These are phyloP conservation scores for Malus hybrid DNA, from an alignment of 331 rosid genomes.

Conservation along the genomic window DNA sequence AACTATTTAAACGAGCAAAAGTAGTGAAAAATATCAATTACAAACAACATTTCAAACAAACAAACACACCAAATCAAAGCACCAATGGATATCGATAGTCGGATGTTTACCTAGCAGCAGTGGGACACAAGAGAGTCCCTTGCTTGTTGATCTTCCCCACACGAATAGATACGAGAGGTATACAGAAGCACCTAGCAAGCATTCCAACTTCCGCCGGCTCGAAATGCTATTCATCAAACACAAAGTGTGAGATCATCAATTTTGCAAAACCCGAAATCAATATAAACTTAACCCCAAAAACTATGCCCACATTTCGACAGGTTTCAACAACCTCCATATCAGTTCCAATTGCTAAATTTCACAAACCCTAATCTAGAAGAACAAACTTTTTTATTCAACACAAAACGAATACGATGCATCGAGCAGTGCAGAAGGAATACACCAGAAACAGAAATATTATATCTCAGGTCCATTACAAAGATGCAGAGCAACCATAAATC, in stretches of 20 bases:
- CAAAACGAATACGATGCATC: too few species aligned
- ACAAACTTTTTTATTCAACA: too few species aligned
- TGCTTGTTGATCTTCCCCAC: constrained; percentile 79
- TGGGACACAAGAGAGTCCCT: constrained; percentile 62
- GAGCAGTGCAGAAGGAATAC: too few species aligned
- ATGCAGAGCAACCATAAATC: too few species aligned
- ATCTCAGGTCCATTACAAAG: too few species aligned
- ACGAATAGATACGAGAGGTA: constrained; percentile 90
- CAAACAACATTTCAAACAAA: not conserved
- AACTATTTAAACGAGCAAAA: not conserved
- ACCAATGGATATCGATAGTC: not conserved
- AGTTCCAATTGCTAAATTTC: too few species aligned
- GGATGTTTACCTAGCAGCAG: constrained; percentile 52
- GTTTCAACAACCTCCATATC: not conserved
- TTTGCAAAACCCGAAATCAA: not conserved
- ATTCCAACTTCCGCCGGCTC: constrained; percentile 98
- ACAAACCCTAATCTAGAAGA: too few species aligned
- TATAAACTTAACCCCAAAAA: not conserved
- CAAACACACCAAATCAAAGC: not conserved
- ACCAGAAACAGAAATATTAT: too few species aligned
- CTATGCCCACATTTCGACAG: not conserved
- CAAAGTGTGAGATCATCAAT: not conserved
- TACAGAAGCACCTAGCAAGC: constrained; percentile 95
- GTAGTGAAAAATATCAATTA: not conserved
- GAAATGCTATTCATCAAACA: constrained; percentile 64